A percentile compares a stretch with the other conserved stretches of the same genome.
Conservation (phyloP, 2,329 filamentous ascomycete species). For the Zymoseptoria pseudotritici region DNA sequence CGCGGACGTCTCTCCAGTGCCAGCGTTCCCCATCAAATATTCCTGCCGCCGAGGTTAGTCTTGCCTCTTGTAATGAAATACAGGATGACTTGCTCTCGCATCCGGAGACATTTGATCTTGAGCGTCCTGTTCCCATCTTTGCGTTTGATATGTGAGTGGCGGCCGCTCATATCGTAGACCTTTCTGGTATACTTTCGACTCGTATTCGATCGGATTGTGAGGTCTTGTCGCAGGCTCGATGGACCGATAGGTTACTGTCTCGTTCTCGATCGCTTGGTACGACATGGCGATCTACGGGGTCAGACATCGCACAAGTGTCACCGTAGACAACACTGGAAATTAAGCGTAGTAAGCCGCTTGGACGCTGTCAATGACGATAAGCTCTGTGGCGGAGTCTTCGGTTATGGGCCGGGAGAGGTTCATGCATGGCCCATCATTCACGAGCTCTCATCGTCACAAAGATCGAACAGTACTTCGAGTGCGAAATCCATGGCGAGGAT, state of each 20-base stretch:
- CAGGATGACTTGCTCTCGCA: conserved; percentile 10
- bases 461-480: background rate
- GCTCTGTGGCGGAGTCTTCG: background rate
- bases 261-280: background rate
- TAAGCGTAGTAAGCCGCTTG: background rate
- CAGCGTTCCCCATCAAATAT: conserved; percentile 31
- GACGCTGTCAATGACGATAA: background rate
- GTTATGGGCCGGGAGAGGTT: background rate
- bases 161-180: conserved; percentile 30
- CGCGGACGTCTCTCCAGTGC: conserved; percentile 26
- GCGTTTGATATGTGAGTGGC: conserved; percentile 29
- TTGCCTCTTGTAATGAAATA: background rate
- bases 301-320: background rate
- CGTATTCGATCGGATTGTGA: conserved; percentile 19
- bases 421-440: background rate
- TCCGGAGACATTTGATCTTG: conserved; percentile 25
- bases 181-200: conserved; percentile 26
- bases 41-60: conserved; percentile 10
- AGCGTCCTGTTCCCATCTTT: conserved; percentile 24
- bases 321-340: background rate
- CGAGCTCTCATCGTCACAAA: background rate
- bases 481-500: background rate
- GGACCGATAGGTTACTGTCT: conserved; percentile 3
- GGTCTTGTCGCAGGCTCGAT: conserved; percentile 1
- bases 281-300: background rate